These are phyloP conservation scores for Uronychia binucleata DNA, from an alignment of 73 alveolate genomes.

Conservation along the genomic window DNA sequence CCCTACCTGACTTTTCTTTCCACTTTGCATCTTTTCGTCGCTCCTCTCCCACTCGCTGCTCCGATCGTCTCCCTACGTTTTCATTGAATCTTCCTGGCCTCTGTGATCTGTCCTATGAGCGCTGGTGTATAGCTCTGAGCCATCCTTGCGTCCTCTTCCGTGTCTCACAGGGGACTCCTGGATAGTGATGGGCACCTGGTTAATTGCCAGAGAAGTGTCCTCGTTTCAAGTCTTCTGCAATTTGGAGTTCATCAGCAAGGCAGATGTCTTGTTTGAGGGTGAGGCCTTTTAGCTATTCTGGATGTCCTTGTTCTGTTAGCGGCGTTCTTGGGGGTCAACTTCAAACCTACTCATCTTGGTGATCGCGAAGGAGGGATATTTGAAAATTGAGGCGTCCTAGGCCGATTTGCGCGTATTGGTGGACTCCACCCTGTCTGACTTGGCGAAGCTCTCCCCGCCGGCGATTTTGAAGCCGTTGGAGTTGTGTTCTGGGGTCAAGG, in stretches of 20 bases:
- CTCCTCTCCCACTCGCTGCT: too few relatives aligned
- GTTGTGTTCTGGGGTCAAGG: not conserved
- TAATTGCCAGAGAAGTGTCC: not conserved
- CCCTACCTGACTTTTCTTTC: too few relatives aligned
- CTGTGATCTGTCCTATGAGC: too few relatives aligned
- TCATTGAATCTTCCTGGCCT: too few relatives aligned
- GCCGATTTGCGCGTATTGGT: slow-evolving; percentile 1
- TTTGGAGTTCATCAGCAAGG: not conserved
- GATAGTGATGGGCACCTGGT: not conserved
- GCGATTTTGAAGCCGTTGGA: not conserved
- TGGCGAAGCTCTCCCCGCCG: not conserved
- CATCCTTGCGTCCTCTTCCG: not conserved
- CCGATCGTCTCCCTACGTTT: too few relatives aligned
- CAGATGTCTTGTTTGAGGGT: not conserved
- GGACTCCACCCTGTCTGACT: not conserved
- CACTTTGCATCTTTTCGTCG: too few relatives aligned
- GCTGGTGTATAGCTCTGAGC: too few relatives aligned
- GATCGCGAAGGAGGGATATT: not conserved
- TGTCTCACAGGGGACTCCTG: not conserved
- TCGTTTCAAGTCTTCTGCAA: not conserved
- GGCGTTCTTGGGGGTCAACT: not conserved
- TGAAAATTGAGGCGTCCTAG: not conserved
- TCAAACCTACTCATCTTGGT: not conserved
- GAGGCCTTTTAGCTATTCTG: not conserved
- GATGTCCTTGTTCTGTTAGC: not conserved